Base-by-base conservation (phyloP, 805 yeast species). In the Ogataea salicorniae region DNA sequence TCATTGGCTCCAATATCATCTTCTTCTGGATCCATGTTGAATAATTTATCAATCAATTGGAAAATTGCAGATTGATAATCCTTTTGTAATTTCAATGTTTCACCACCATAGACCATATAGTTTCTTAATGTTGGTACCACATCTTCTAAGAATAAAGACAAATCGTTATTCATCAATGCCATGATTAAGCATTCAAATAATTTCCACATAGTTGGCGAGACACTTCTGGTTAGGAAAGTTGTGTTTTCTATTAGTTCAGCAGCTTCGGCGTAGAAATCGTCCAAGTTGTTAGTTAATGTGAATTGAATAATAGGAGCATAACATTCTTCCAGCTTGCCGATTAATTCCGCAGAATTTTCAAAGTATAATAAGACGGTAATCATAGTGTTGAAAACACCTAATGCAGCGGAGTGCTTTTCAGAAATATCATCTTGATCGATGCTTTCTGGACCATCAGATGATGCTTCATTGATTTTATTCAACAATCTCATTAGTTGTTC, bases 381-480 rank as follows among this genome's bases (percentile, higher is more conserved):
- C 73, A 91, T 80, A 2, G 97, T 91, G 60, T 86, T 88, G 54
- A 94, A 69, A 36, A 91, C 76, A 29, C 97, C 97, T 38, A 87
- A 66, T 0, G 94, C 96, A 5, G 97, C 90, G 76, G 86, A 80
- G 26, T 84, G 80, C 65, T 91, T 92, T 50, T 87, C 96, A 17
- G 81, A 76, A 31, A 64, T 60, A 35, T 65, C 68, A 43, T 69
- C 70, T 35, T 56, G 58, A 47, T 73, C 75, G 14, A 74, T 11
- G 6, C 34, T 64, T 34, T 87, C 95, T 7, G 62, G 63, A 46
- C 75, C 77, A 13, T 65, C 60, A 47, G 74, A 71, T 0, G 81
- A 63, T 1, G 83, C 80, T 26, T 85, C 95, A 46, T 79, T 72
- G 41, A 89, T 69, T 52, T 91, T 97, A 42, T 73, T 69, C 2